Conservation (phyloP, 306 rosid genomes). For the Arachis hypogaea region DNA sequence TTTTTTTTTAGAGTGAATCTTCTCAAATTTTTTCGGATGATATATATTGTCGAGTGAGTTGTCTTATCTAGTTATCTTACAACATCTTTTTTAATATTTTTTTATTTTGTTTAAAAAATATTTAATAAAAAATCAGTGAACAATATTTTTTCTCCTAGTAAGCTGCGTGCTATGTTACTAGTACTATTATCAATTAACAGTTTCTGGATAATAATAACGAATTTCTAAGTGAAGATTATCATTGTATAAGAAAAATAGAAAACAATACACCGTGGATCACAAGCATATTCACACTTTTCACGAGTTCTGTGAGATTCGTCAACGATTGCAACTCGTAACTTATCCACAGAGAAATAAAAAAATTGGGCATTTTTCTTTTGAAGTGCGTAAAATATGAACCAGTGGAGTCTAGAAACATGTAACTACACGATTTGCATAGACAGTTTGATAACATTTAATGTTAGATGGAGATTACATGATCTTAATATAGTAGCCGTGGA, state of each 20-base stretch:
- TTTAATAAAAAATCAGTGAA: too few species aligned
- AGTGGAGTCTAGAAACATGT: background rate
- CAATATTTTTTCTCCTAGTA: too few species aligned
- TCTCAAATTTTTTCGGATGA: too few species aligned
- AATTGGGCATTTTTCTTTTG: background rate
- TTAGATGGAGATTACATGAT: background rate
- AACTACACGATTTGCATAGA: background rate
- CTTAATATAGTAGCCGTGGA: background rate
- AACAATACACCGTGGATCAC: background rate
- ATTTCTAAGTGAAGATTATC: background rate
- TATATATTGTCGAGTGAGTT: too few species aligned
- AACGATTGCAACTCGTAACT: background rate
- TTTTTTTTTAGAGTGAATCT: too few species aligned
- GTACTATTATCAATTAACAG: too few species aligned
- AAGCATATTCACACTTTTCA: background rate
- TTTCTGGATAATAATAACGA: too few species aligned
- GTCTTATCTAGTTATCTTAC: too few species aligned
- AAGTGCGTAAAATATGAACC: background rate
- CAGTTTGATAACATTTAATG: background rate
- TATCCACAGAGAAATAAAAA: background rate
- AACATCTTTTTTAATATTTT: too few species aligned
- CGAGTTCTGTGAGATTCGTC: conserved; percentile 1
- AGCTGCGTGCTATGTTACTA: too few species aligned
- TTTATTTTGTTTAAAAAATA: too few species aligned
- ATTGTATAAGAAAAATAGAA: background rate